Conservation (phyloP, 1,284 basidiomycete genomes). For the Rhizoctonia solani region DNA sequence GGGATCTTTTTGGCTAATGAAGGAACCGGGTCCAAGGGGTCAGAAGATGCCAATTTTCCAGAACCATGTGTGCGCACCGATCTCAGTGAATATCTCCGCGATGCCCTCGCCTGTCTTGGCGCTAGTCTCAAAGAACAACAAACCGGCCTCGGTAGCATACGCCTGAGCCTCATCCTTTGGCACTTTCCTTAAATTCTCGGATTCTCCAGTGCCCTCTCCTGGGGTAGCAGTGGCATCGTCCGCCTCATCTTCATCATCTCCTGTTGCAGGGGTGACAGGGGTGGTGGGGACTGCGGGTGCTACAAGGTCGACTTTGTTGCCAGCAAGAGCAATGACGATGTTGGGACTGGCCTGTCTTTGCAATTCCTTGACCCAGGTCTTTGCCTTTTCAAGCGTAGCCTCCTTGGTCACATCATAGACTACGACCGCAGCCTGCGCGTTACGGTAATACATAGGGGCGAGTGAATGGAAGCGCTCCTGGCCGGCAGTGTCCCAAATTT, state of each 20-base stretch:
- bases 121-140: slow-evolving; percentile 97
- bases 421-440: slow-evolving; percentile 97
- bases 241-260: slow-evolving; percentile 69
- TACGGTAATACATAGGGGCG: slow-evolving; percentile 98
- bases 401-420: slow-evolving; percentile 97
- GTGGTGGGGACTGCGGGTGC: slow-evolving; percentile 60
- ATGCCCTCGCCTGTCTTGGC: slow-evolving; percentile 98
- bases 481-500: slow-evolving; percentile 96
- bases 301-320: slow-evolving; percentile 95
- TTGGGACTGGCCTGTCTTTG: slow-evolving; percentile 99
- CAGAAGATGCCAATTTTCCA: not conserved
- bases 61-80: slow-evolving; percentile 62
- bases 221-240: slow-evolving; percentile 87
- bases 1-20: slow-evolving; percentile 90
- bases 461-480: slow-evolving; percentile 95
- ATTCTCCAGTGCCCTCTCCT: slow-evolving; percentile 63
- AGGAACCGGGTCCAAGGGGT: slow-evolving; percentile 31
- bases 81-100: slow-evolving; percentile 97
- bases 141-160: slow-evolving; percentile 89
- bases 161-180: slow-evolving; percentile 93
- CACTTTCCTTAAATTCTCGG: slow-evolving; percentile 82
- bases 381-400: slow-evolving; percentile 96
- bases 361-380: slow-evolving; percentile 99
- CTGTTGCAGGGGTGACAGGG: slow-evolving; percentile 56
- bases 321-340: slow-evolving; percentile 96